These are phyloP conservation scores for Scolecobasidium constrictum DNA, from an alignment of 2,329 filamentous ascomycete species.

Conservation along the genomic window DNA sequence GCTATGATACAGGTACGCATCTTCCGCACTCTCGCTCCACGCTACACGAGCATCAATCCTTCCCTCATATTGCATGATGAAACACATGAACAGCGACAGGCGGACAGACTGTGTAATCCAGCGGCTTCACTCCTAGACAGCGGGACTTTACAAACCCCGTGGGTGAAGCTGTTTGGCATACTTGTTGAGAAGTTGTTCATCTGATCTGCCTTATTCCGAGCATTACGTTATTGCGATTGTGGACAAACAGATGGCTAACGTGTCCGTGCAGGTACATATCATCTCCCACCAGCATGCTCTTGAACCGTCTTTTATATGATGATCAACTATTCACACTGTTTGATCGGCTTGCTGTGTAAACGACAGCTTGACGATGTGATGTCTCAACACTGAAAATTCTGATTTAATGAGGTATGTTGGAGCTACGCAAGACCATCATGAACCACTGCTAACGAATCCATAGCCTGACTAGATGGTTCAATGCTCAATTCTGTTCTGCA, in stretches of 20 bases:
- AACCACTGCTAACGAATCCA: slow-evolving; percentile 15
- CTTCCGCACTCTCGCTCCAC: slow-evolving; percentile 19
- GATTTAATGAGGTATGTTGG: slow-evolving; percentile 55
- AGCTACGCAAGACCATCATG: not conserved
- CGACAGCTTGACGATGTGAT: slow-evolving; percentile 42
- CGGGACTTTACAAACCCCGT: slow-evolving; percentile 54
- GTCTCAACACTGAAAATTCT: slow-evolving; percentile 54
- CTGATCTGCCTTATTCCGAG: slow-evolving; percentile 38
- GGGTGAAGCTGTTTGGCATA: slow-evolving; percentile 41
- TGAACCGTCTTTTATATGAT: slow-evolving; percentile 42
- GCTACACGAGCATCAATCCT: slow-evolving; percentile 13
- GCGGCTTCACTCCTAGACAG: slow-evolving; percentile 39
- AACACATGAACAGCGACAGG: slow-evolving; percentile 51
- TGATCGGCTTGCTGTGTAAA: slow-evolving; percentile 44
- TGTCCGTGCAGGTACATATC: slow-evolving; percentile 5
- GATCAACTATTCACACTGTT: slow-evolving; percentile 63
- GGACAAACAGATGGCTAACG: slow-evolving; percentile 13
- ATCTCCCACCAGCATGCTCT: slow-evolving; percentile 11
- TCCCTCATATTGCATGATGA: slow-evolving; percentile 39
- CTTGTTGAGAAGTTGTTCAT: slow-evolving; percentile 60
- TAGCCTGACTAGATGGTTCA: slow-evolving; percentile 27
- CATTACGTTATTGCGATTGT: too few relatives aligned
- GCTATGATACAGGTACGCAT: slow-evolving; percentile 18
- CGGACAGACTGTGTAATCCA: slow-evolving; percentile 52
- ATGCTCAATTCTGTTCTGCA: not conserved